These are phyloP conservation scores for Voacanga thouarsii DNA, from an alignment of 257 asterid species.

Conservation along the genomic window DNA sequence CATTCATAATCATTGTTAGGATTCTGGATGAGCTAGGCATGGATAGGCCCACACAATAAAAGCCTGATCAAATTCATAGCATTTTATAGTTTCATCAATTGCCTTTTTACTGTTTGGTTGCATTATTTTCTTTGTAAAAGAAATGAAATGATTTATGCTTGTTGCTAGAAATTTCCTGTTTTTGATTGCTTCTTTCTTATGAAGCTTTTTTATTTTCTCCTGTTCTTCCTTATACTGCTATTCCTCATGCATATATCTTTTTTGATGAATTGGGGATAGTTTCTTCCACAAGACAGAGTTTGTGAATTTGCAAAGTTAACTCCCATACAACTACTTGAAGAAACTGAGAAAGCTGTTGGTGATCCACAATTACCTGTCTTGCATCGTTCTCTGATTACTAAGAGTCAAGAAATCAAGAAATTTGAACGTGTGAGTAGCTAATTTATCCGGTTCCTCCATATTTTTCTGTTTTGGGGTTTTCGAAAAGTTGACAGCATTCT, in stretches of 20 bases:
- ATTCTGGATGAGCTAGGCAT: not conserved
- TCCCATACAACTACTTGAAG: constrained; percentile 91
- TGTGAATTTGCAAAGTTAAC: constrained; percentile 97
- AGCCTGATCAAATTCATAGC: not conserved
- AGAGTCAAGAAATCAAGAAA: constrained; percentile 79
- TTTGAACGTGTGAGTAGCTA: constrained; percentile 65
- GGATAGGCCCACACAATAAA: not conserved
- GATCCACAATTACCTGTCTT: constrained; percentile 77
- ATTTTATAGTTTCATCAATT: not conserved
- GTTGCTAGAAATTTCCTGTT: not conserved
- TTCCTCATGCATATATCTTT: constrained; percentile 11
- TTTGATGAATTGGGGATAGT: constrained; percentile 42
- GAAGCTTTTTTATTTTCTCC: constrained; percentile 6
- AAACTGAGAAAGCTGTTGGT: constrained; percentile 96
- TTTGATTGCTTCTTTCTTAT: constrained; percentile 10
- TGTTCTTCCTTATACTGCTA: constrained; percentile 8
- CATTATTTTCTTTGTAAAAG: not conserved
- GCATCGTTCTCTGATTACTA: constrained; percentile 57
- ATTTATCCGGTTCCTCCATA: constrained; percentile 23
- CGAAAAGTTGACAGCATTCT: not conserved
- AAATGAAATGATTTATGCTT: not conserved
- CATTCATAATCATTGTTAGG: not conserved
- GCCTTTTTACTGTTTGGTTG: not conserved
- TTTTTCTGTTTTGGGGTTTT: not conserved
- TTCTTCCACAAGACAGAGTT: constrained; percentile 97